phyloP scores from a whole-genome alignment of 2,329 filamentous ascomycete species.

The Pseudocercospora fijiensis region DNA sequence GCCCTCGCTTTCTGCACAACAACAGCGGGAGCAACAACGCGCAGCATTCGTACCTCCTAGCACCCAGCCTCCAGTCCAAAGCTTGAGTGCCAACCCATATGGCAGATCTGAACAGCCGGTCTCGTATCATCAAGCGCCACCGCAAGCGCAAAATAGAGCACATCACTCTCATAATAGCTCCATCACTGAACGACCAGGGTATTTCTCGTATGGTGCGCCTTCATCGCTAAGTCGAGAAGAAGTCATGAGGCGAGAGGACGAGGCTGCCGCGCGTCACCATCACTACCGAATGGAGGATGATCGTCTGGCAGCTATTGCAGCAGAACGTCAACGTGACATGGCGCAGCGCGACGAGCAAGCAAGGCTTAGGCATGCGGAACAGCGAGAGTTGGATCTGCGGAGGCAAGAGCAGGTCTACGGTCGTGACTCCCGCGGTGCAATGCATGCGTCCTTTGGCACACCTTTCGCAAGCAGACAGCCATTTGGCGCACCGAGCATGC shows the following conservation, averaged over 20 bases:
- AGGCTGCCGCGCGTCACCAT: slow-evolving; percentile 15
- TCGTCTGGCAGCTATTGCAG: slow-evolving; percentile 7
- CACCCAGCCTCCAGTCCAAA: slow-evolving; percentile 27
- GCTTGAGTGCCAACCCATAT: slow-evolving; percentile 35
- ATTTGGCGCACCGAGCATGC: not conserved
- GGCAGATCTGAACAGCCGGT: slow-evolving; percentile 24
- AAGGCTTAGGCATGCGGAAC: slow-evolving; percentile 16
- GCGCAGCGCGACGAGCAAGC: slow-evolving; percentile 9
- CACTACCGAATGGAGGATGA: slow-evolving; percentile 19
- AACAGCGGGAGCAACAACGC: slow-evolving; percentile 28
- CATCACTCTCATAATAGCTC: slow-evolving; percentile 37
- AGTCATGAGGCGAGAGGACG: slow-evolving; percentile 27
- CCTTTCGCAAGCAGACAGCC: slow-evolving; percentile 10
- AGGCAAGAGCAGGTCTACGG: slow-evolving; percentile 19
- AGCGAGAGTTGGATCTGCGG: slow-evolving; percentile 25
- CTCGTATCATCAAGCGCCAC: slow-evolving; percentile 29
- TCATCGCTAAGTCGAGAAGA: slow-evolving; percentile 32
- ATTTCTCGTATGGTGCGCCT: slow-evolving; percentile 23
- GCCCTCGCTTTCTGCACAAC: slow-evolving; percentile 33
- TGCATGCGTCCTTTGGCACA: slow-evolving; percentile 9
- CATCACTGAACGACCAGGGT: slow-evolving; percentile 22
- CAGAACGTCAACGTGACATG: slow-evolving; percentile 6
- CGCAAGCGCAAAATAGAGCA: slow-evolving; percentile 31
- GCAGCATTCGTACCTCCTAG: slow-evolving; percentile 22
- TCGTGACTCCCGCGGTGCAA: slow-evolving; percentile 7